Evolutionary conservation across 768 basidiomycete species (phyloP).

Genomic region (Neoboletus subvelutipes): DNA sequence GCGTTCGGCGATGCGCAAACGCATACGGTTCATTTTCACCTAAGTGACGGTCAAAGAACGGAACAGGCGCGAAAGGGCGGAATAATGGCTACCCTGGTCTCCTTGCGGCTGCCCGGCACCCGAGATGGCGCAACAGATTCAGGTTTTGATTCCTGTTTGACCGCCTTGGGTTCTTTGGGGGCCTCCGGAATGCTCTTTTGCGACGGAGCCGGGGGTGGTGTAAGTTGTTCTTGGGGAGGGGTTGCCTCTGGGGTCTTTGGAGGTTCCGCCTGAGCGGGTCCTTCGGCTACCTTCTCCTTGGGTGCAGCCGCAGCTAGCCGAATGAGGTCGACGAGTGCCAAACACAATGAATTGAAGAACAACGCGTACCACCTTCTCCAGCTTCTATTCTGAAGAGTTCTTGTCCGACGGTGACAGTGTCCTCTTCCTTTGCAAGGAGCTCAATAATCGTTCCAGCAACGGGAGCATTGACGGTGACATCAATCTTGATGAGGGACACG

Average conservation of each 20-base stretch:
- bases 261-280: slow-evolving; percentile 23
- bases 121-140: slow-evolving; percentile 34
- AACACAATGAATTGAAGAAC: neutral
- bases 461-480: slow-evolving; percentile 95
- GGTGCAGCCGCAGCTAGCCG: slow-evolving; percentile 32
- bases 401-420: slow-evolving; percentile 92
- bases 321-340: neutral
- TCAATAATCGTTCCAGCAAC: slow-evolving; percentile 84
- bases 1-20: slow-evolving; percentile 92
- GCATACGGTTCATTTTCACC: slow-evolving; percentile 99
- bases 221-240: slow-evolving; percentile 48
- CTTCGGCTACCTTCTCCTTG: slow-evolving; percentile 26
- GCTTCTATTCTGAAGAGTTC: slow-evolving; percentile 90
- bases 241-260: slow-evolving; percentile 39
- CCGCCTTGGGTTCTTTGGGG: slow-evolving; percentile 36
- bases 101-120: slow-evolving; percentile 60
- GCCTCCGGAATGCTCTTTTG: slow-evolving; percentile 28
- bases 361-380: slow-evolving; percentile 57
- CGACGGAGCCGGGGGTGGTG: slow-evolving; percentile 46
- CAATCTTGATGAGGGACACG: slow-evolving; percentile 59
- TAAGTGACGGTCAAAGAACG: slow-evolving; percentile 26
- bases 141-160: slow-evolving; percentile 33
- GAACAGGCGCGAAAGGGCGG: neutral
- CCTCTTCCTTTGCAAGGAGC: slow-evolving; percentile 86
- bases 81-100: slow-evolving; percentile 68